Base-by-base conservation (phyloP, 2,329 filamentous ascomycete species). In the Colletotrichum coccodes region DNA sequence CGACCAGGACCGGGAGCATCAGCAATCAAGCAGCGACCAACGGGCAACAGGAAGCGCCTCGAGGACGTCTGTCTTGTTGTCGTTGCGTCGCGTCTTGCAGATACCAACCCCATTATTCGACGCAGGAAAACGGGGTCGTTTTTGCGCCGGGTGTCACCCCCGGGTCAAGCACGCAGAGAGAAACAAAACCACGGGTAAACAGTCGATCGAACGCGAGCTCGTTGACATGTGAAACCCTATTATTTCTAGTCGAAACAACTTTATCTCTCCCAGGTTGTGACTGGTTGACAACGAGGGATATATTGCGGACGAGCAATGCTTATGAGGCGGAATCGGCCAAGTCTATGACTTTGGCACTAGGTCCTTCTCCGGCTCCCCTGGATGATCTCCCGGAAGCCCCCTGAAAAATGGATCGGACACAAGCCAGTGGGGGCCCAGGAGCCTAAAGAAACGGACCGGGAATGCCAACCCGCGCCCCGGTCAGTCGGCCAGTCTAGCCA, bases 331-430 rank as follows among this genome's bases (percentile, higher is more conserved):
- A 42, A 59, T n/a, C 47, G 21, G 44, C 36, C 53, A 54, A 44
- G 44, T 36, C 21, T 32, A 34, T 6, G 49, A 23, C 4, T 23
- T 34, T 64, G 26, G 47, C 32, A 62, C 52, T 21, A 66, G 21
- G 46, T 42, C 53, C 64, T 65, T 62, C 68, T 28, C 66, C 61
- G 58, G 56, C 57, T 65, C 60, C 66, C 69, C 61, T 66, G 57
- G 69, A 62, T 70, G 69, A 70, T 71, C 69, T 71, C 66, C 69
- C 69, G 69, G 53, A 66, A 54, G 21, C 21, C 65, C 69, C 69
- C 69, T 66, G 60, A 60, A 56, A 62, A 59, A 50, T 65, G 60
- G 69, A 70, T 70, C 69, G 69, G 52, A 70, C 47, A 65, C 52
- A 66, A 65, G 61, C 54, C 61, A 49, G 66, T 66, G 69, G 66